Evolutionary conservation across 768 basidiomycete genomes (phyloP).

Genomic region (Mycena olivaceomarginata): DNA sequence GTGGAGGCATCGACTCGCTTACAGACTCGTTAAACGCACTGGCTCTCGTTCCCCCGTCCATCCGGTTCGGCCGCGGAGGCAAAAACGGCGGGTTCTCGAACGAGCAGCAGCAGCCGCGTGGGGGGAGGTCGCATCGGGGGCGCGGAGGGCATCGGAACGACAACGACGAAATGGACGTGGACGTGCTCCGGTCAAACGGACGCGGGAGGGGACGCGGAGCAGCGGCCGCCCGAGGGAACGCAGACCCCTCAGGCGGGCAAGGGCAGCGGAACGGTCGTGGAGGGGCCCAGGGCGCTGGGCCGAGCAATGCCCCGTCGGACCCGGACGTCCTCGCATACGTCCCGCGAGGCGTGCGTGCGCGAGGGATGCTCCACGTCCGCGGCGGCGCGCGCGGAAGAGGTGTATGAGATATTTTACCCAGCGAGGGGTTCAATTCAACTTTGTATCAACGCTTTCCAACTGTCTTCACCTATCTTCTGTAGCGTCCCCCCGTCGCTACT

Average conservation of each 20-base stretch:
- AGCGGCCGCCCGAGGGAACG: not conserved
- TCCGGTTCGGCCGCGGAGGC: slow-evolving; percentile 86
- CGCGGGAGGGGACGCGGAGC: slow-evolving; percentile 31
- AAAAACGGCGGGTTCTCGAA: slow-evolving; percentile 69
- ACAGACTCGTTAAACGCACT: slow-evolving; percentile 66
- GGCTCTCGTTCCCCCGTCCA: slow-evolving; percentile 79
- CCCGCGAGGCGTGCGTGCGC: slow-evolving; percentile 39
- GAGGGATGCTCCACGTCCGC: slow-evolving; percentile 31
- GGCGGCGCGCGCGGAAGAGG: slow-evolving; percentile 21
- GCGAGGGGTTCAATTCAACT: not conserved
- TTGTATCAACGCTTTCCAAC: slow-evolving; percentile 11
- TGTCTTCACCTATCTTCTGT: slow-evolving; percentile 12
- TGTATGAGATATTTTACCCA: not conserved
- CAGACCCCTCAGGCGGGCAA: not conserved
- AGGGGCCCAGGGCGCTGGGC: not conserved
- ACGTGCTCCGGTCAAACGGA: slow-evolving; percentile 4
- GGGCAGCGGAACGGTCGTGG: slow-evolving; percentile 9
- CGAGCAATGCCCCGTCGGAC: not conserved
- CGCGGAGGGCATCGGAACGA: slow-evolving; percentile 32
- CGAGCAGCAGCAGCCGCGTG: slow-evolving; percentile 34
- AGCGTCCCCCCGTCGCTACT: not conserved
- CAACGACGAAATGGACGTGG: slow-evolving; percentile 39
- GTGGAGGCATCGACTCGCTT: slow-evolving; percentile 67
- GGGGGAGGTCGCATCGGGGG: slow-evolving; percentile 20
- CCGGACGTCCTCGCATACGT: slow-evolving; percentile 36